phyloP scores from a whole-genome alignment of 2,329 filamentous ascomycete species.

The Eutypella sp. region DNA sequence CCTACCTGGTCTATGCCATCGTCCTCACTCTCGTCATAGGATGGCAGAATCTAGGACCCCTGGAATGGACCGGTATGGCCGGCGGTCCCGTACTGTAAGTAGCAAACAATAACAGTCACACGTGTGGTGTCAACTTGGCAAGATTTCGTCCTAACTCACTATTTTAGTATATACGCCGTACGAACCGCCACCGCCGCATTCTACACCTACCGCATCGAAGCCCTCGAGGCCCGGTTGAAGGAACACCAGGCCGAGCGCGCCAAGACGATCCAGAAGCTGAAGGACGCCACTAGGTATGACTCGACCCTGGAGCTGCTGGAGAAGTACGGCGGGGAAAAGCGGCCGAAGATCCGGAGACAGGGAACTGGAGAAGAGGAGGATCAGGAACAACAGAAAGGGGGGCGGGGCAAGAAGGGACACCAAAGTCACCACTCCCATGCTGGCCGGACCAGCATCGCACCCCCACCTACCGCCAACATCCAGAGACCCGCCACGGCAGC shows the following conservation, averaged over 20 bases:
- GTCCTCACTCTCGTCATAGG: constrained; percentile 82
- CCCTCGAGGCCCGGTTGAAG: constrained; percentile 64
- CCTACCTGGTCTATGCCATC: constrained; percentile 81
- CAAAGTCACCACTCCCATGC: constrained; percentile 16
- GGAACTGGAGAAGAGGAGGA: constrained; percentile 14
- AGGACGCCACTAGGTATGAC: constrained; percentile 92
- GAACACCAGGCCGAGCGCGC: constrained; percentile 73
- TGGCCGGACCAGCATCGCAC: constrained; percentile 45
- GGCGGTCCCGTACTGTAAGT: constrained; percentile 74
- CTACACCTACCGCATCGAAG: constrained; percentile 77
- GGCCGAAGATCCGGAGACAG: constrained; percentile 28
- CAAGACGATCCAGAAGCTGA: constrained; percentile 87
- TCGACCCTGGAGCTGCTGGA: constrained; percentile 88
- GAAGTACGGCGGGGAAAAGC: constrained; percentile 73
- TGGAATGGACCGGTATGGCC: constrained; percentile 73
- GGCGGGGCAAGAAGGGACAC: constrained; percentile 22
- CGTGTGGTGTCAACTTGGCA: no score
- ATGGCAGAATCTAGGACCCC: constrained; percentile 67
- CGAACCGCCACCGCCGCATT: constrained; percentile 62
- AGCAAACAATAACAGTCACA: no score
- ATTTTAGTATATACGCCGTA: constrained; percentile 68
- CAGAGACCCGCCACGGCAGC: constrained; percentile 34
- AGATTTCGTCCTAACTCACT: no score
- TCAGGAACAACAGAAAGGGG: constrained; percentile 17
- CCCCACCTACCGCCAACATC: constrained; percentile 61